Base-by-base conservation (phyloP, 441 rosid genomes). In the Kokia cookei region DNA sequence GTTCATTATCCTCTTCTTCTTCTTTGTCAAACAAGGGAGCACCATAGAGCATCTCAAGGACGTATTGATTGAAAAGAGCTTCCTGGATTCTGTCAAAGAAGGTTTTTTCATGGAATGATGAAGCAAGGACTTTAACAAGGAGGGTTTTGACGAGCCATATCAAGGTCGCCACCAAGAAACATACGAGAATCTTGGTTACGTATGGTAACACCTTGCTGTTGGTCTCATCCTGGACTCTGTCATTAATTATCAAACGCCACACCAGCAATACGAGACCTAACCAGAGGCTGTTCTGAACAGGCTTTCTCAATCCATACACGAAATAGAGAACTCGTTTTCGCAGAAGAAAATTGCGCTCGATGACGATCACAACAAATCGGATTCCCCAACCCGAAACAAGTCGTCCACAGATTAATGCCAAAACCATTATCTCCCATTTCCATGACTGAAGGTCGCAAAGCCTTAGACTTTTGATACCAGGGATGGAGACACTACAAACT, bases 81-180 rank as follows among this genome's bases (percentile, higher is more conserved):
- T 85, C 93, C 82, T 88, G 91, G 80, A 90, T 90, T 69, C 93
- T 77, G 10, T 86, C 93, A 9, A 90, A 90, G 81, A 86, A 87
- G 22, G 90, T 84, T 64, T 79, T 85, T 0, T 84, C 89, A 59
- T 92, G 91, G 80, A 92, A 90, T 14, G 88, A 84, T 19, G 88
- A 84, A 15, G 96, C 91, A 0, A 89, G 83, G 74, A 86, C 90
- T 78, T 90, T 90, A 67, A 89, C 86, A 10, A 88, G 61, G 26
- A 89, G 82, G 57, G 91, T 89, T 77, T 89, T 88, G 71, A 86
- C 71, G 7, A 90, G 86, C 93, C 92, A 87, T 17, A 88, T 68
- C 69, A 85, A 76, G 35, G 87, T 71, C 54, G 87, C 95, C 4
- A 82, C 86, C 48, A 88, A 69, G 47, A 89, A 80, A 43, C 91